A percentile compares a stretch with the other conserved stretches of the same genome.
phyloP scores from a whole-genome alignment of 805 yeast genomes.

The Metschnikowia orientalis region DNA sequence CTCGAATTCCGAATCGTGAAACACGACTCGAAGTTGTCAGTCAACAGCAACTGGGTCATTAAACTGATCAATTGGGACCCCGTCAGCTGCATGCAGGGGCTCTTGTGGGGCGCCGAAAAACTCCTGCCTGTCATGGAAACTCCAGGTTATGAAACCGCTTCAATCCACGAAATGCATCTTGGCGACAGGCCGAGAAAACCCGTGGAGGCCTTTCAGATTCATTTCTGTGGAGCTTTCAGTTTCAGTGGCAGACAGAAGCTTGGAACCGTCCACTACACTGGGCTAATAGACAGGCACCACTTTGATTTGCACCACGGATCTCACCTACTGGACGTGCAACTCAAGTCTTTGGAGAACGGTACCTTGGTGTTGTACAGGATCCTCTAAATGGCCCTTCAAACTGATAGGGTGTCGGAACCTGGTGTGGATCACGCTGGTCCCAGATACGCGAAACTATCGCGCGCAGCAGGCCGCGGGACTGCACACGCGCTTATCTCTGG shows the following conservation, averaged over 20 bases:
- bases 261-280: constrained; percentile 24
- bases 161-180: constrained; percentile 23
- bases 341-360: constrained; percentile 13
- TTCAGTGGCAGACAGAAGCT: constrained; percentile 14
- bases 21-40: constrained; percentile 3
- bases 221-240: constrained; percentile 24
- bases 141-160: constrained; percentile 25
- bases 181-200: background rate
- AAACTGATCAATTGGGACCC: constrained; percentile 23
- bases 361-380: constrained; percentile 1
- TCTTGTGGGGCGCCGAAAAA: constrained; percentile 26
- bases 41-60: constrained; percentile 23
- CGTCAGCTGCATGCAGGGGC: constrained; percentile 19
- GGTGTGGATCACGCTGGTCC: no score
- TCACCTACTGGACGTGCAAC: constrained; percentile 22
- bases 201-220: constrained; percentile 16
- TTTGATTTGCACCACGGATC: constrained; percentile 30
- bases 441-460: no score
- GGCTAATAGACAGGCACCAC: constrained; percentile 30
- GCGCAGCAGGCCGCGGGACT: no score
- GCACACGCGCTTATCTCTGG: no score
- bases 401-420: no score
- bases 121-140: constrained; percentile 24
- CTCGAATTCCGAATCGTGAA: constrained; percentile 18
- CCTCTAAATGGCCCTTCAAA: no score